Base-by-base conservation (phyloP, 495 filamentous ascomycete genomes). In the Trypethelium eluteriae region DNA sequence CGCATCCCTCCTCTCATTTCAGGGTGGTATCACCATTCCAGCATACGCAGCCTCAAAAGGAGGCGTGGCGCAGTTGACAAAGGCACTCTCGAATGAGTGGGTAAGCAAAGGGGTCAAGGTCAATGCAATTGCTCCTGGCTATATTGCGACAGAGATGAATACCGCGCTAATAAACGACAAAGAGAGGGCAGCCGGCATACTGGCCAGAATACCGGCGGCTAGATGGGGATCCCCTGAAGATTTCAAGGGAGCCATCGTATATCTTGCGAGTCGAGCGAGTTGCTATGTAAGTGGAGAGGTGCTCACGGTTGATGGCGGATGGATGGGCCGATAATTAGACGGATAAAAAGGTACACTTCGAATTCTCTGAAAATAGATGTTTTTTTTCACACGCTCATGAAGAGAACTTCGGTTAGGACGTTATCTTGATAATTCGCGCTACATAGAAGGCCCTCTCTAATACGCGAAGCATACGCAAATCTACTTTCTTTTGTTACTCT, bases 61-160 rank as follows among this genome's bases (percentile, higher is more conserved):
- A 36, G 93, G 89, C 3, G 85, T 97, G 1, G 85, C 86, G 18
- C 91, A 96, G 76, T 75, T 96, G 64, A 96, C 93, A 39, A 97
- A 96, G 75, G 86, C 88, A 16, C 80, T 96, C 49, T 86, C 87
- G 34, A 96, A 96, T 66, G 90, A 95, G 76, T 96, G 92, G 92
- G 84, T 88, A 2, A 76, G 81, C 2, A 81, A 86, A 70, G 91
- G 92, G 0, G 85, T 96, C 69, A 73, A 25, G 18, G 77, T 79
- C 57, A 79, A 79, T 70, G 75, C 73, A 39, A 76, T 78, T 69
- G 77, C 77, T 36, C 85, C 85, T 1, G 85, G 86, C 1, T 96
- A 96, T 72, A 89, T 96, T 64, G 90, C 83, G 50, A 96, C 93
- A 7, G 92, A 96, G 62, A 96, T 96, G 93, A 96, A 96, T 74